Evolutionary conservation across 768 basidiomycete genomes (phyloP).

Genomic region (Tylopilus cervinicoccineus): DNA sequence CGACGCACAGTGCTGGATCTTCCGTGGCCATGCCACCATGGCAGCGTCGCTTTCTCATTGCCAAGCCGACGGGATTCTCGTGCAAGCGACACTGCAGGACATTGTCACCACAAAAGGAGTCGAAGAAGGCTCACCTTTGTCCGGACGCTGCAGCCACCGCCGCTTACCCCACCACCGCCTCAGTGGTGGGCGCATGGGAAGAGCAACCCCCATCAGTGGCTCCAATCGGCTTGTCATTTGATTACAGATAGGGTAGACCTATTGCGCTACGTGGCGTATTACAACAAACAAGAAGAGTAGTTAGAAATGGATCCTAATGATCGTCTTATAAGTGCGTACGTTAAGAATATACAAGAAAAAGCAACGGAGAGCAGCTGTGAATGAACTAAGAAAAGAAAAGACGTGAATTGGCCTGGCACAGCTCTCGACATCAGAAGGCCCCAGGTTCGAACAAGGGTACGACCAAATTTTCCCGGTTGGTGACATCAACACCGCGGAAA

Average conservation of each 20-base stretch:
- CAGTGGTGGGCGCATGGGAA: too few relatives aligned
- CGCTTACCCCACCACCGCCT: slow-evolving; percentile 5
- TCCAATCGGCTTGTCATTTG: background rate
- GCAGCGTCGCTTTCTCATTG: background rate
- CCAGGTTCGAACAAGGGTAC: slow-evolving; percentile 29
- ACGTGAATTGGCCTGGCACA: too few relatives aligned
- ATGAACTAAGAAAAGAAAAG: too few relatives aligned
- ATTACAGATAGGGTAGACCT: slow-evolving; percentile 4
- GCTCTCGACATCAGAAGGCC: slow-evolving; percentile 15
- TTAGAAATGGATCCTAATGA: slow-evolving; percentile 10
- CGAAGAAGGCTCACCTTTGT: background rate
- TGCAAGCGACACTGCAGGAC: background rate
- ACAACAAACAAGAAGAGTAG: slow-evolving; percentile 11
- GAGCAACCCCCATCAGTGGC: background rate
- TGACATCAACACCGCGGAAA: slow-evolving; percentile 33
- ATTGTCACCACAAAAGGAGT: background rate
- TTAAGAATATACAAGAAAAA: slow-evolving; percentile 20
- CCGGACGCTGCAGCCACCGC: background rate
- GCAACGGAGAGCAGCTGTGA: background rate
- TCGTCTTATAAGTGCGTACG: slow-evolving; percentile 14
- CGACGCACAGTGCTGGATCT: too few relatives aligned
- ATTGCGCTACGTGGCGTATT: slow-evolving; percentile 7
- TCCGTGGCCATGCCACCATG: background rate
- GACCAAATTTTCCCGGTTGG: slow-evolving; percentile 25
- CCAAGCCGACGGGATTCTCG: slow-evolving; percentile 11